Conservation (phyloP, 2,329 filamentous ascomycete species). For the Penicillium sp. region DNA sequence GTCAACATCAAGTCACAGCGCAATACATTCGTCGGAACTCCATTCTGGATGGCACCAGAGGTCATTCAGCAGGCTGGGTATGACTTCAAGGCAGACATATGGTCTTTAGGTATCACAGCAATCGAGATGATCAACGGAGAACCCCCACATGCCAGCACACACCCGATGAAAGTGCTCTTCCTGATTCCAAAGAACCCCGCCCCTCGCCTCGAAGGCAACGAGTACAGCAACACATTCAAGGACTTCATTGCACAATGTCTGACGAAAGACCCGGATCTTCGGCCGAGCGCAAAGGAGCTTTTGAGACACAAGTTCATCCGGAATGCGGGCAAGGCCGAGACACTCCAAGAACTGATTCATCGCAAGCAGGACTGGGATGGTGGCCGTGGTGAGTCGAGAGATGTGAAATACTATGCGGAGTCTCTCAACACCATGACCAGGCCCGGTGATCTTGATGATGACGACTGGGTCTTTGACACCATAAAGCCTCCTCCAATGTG, state of each 20-base stretch:
- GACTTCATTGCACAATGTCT: slow-evolving; percentile 90
- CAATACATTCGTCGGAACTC: slow-evolving; percentile 95
- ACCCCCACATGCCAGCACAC: slow-evolving; percentile 79
- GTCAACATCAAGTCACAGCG: slow-evolving; percentile 97
- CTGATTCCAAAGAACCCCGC: slow-evolving; percentile 85
- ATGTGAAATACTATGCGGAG: slow-evolving; percentile 88
- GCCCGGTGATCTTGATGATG: slow-evolving; percentile 66
- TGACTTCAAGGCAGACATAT: slow-evolving; percentile 90
- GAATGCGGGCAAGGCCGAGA: slow-evolving; percentile 81
- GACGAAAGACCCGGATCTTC: slow-evolving; percentile 82
- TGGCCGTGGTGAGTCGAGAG: slow-evolving; percentile 64
- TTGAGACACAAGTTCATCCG: slow-evolving; percentile 86
- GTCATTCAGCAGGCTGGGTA: slow-evolving; percentile 83
- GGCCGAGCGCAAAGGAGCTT: slow-evolving; percentile 82
- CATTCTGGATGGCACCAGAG: slow-evolving; percentile 96
- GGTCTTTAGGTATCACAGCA: slow-evolving; percentile 88
- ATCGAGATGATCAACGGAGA: slow-evolving; percentile 87
- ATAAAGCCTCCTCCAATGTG: slow-evolving; percentile 68
- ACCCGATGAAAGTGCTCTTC: slow-evolving; percentile 92
- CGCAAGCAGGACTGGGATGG: slow-evolving; percentile 80
- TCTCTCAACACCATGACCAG: slow-evolving; percentile 68
- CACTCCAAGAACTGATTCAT: slow-evolving; percentile 78
- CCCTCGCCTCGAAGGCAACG: slow-evolving; percentile 73
- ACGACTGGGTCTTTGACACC: slow-evolving; percentile 95
- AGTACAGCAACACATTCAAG: slow-evolving; percentile 86